Percentiles rank a stretch among this genome's conserved stretches.
Conservation (phyloP, 441 rosid genomes). For the California macrophylla region DNA sequence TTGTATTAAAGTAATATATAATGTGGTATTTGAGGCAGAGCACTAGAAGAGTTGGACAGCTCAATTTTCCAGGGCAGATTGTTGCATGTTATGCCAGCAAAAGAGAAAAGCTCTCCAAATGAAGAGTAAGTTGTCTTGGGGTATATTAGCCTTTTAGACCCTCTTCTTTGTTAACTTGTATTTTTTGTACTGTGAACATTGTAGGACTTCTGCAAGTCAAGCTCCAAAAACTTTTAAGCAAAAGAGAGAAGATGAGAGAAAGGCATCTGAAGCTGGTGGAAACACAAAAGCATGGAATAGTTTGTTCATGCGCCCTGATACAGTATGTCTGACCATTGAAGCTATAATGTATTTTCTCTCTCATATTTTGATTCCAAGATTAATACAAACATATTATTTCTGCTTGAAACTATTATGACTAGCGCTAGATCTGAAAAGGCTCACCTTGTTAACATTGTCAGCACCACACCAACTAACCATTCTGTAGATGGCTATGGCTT, state of each 20-base stretch:
- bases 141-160: conserved; percentile 1
- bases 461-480: not conserved
- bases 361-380: not conserved
- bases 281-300: conserved; percentile 85
- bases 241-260: conserved; percentile 63
- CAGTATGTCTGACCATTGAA: conserved; percentile 36
- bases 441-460: not conserved
- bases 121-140: conserved; percentile 39
- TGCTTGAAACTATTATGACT: not conserved
- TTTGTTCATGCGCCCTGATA: conserved; percentile 78
- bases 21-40: conserved; percentile 42
- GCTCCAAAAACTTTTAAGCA: conserved; percentile 64
- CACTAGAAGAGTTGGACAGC: conserved; percentile 60
- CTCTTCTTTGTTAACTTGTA: conserved; percentile 11
- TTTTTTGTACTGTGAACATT: conserved; percentile 14
- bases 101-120: conserved; percentile 37
- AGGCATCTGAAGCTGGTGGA: conserved; percentile 84
- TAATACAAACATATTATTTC: not conserved
- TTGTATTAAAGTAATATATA: conserved; percentile 7
- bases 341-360: not conserved
- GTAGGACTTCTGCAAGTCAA: conserved; percentile 30
- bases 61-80: conserved; percentile 81
- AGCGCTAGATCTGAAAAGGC: not conserved
- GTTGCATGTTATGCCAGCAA: conserved; percentile 73
- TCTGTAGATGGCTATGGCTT: not conserved